phyloP scores from a whole-genome alignment of 176 grass and related monocot species.

The Aegilops umbellulata region DNA sequence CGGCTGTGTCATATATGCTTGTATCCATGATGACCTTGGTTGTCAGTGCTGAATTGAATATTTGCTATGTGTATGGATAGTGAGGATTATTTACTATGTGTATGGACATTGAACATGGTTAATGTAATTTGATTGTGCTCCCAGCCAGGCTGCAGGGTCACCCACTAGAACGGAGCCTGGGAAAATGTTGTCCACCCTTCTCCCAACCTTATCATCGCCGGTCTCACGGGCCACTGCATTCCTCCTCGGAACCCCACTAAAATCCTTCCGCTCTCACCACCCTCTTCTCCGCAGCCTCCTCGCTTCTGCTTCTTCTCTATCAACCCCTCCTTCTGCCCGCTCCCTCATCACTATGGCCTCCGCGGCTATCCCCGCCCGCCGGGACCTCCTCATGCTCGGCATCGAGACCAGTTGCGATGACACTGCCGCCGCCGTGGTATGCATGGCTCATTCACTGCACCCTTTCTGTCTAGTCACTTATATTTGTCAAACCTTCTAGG shows the following conservation, averaged over 20 bases:
- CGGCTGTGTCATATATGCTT: neutral
- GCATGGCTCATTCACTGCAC: neutral
- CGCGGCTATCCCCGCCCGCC: neutral
- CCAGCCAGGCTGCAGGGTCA: neutral
- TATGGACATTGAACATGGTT: neutral
- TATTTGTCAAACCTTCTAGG: neutral
- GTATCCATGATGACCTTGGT: neutral
- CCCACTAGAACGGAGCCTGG: constrained; percentile 11
- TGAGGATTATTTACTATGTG: neutral
- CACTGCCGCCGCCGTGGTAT: constrained; percentile 78
- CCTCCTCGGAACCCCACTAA: constrained; percentile 10
- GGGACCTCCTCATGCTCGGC: constrained; percentile 71
- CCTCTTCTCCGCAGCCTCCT: constrained; percentile 11
- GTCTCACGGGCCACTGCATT: constrained; percentile 47
- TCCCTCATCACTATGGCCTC: constrained; percentile 21
- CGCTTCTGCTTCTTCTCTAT: neutral
- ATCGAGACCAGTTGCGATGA: constrained; percentile 98
- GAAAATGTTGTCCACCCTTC: constrained; percentile 59
- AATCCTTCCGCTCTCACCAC: neutral
- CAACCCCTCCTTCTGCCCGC: neutral
- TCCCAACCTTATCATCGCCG: constrained; percentile 46
- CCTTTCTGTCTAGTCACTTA: neutral
- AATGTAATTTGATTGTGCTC: neutral
- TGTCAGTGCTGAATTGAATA: neutral
- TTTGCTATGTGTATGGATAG: neutral